Percentiles rank a stretch among this genome's conserved stretches.
Evolutionary conservation across 345 rosid genomes (phyloP).

Genomic region (Moringa oleifera): DNA sequence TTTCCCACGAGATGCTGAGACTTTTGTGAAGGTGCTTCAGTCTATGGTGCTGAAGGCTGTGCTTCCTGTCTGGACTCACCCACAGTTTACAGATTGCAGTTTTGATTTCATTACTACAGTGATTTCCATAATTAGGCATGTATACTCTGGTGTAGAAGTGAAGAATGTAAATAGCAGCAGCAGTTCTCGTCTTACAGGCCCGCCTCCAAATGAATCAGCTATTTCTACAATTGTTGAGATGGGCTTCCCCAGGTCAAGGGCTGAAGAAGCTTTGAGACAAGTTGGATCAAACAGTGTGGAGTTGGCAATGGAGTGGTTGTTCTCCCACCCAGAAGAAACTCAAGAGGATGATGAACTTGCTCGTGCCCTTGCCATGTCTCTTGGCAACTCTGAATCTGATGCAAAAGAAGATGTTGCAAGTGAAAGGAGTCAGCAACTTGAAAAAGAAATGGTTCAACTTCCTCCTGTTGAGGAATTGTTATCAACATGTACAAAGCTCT

Average conservation of each 20-base stretch:
- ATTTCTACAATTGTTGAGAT: constrained; percentile 90
- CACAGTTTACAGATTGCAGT: constrained; percentile 78
- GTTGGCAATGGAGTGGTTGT: constrained; percentile 97
- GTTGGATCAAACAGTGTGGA: constrained; percentile 93
- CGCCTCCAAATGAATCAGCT: constrained; percentile 87
- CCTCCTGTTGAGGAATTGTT: constrained; percentile 88
- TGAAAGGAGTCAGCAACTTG: constrained; percentile 43
- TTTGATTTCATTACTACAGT: constrained; percentile 66
- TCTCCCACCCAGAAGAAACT: constrained; percentile 84
- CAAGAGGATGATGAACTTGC: constrained; percentile 98
- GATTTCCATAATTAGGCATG: constrained; percentile 78
- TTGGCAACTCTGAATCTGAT: constrained; percentile 84
- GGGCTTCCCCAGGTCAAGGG: constrained; percentile 94
- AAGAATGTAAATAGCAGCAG: constrained; percentile 51
- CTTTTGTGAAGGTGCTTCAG: constrained; percentile 87
- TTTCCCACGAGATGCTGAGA: constrained; percentile 82
- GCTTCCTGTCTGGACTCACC: constrained; percentile 89
- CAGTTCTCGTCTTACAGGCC: constrained; percentile 62
- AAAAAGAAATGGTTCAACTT: constrained; percentile 73
- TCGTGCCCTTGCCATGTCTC: constrained; percentile 95
- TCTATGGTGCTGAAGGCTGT: constrained; percentile 88
- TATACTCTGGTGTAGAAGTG: constrained; percentile 91
- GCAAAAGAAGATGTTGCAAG: constrained; percentile 53
- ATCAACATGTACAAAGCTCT: constrained; percentile 75
- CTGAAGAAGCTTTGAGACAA: constrained; percentile 94